These are phyloP conservation scores for Sporothrix euskadiensis DNA, from an alignment of 2,329 filamentous ascomycete species.

Conservation along the genomic window DNA sequence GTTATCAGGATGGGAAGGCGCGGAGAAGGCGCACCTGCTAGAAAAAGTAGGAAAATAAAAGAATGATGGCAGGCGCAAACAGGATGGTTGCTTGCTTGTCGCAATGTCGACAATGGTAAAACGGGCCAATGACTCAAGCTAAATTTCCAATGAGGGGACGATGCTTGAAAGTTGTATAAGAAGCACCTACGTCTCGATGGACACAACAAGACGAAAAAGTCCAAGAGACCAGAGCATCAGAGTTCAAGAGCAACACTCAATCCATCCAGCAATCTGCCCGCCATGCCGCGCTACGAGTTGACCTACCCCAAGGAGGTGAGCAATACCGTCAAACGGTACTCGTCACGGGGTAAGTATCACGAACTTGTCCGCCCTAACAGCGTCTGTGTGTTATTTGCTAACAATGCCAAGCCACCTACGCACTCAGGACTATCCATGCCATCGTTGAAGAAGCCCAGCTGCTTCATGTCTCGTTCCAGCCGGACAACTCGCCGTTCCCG, in stretches of 20 bases:
- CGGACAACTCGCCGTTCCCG: constrained; percentile 67
- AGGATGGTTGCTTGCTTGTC: not conserved
- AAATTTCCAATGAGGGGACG: constrained; percentile 11
- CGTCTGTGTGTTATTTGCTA: not conserved
- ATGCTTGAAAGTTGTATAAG: not conserved
- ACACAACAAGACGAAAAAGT: not conserved
- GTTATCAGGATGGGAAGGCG: constrained; percentile 14
- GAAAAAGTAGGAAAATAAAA: not conserved
- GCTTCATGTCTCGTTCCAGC: constrained; percentile 76
- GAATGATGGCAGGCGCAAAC: not conserved
- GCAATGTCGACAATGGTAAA: not conserved
- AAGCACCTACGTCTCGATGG: not conserved
- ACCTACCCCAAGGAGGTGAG: constrained; percentile 64
- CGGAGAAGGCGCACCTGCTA: not conserved
- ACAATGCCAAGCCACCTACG: constrained; percentile 61
- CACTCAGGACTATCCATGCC: constrained; percentile 68
- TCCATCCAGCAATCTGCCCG: constrained; percentile 26
- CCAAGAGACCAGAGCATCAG: not conserved
- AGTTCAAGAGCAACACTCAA: not conserved
- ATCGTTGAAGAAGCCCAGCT: constrained; percentile 75
- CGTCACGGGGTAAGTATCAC: constrained; percentile 56
- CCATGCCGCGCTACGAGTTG: constrained; percentile 49
- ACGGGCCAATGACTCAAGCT: constrained; percentile 26
- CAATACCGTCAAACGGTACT: constrained; percentile 68
- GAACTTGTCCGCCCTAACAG: not conserved